Evolutionary conservation across 2,329 filamentous ascomycete genomes (phyloP).

Genomic region (Aspergillus fumigatiaffinis): DNA sequence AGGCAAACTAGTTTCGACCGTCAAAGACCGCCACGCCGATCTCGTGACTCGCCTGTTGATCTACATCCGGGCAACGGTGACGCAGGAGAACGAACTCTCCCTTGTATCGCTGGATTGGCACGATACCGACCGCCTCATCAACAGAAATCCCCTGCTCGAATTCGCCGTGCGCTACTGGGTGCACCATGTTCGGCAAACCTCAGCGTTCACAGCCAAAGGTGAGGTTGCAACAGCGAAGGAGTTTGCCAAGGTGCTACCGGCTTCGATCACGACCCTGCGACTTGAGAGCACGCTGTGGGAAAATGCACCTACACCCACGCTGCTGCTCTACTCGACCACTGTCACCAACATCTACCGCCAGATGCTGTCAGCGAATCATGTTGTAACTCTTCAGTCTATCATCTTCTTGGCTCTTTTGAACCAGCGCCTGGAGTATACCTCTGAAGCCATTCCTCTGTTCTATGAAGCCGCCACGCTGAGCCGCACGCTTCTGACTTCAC

Average conservation of each 20-base stretch:
- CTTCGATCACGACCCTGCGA: constrained; percentile 42
- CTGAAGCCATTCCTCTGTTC: constrained; percentile 35
- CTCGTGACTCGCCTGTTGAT: constrained; percentile 30
- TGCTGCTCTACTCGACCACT: constrained; percentile 25
- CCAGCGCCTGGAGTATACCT: constrained; percentile 25
- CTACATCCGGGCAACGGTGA: constrained; percentile 30
- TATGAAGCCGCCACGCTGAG: constrained; percentile 41
- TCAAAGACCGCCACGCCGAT: constrained; percentile 35
- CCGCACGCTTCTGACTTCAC: constrained; percentile 33
- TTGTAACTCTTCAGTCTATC: constrained; percentile 44
- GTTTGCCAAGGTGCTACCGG: constrained; percentile 47
- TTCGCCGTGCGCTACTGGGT: constrained; percentile 48
- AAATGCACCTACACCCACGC: constrained; percentile 26
- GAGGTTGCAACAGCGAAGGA: constrained; percentile 42
- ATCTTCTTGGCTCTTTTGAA: constrained; percentile 37
- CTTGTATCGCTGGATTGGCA: constrained; percentile 24
- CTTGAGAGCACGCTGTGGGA: constrained; percentile 50
- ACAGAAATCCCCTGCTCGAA: constrained; percentile 42
- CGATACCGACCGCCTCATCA: constrained; percentile 24
- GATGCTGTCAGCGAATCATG: constrained; percentile 35
- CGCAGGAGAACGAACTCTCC: constrained; percentile 30
- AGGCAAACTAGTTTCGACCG: constrained; percentile 26
- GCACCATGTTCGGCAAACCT: constrained; percentile 43
- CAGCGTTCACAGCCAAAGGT: constrained; percentile 35
- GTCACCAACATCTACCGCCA: constrained; percentile 31